These are phyloP conservation scores for Closterium sp. DNA, from an alignment of 139 green algal genomes.

Conservation along the genomic window DNA sequence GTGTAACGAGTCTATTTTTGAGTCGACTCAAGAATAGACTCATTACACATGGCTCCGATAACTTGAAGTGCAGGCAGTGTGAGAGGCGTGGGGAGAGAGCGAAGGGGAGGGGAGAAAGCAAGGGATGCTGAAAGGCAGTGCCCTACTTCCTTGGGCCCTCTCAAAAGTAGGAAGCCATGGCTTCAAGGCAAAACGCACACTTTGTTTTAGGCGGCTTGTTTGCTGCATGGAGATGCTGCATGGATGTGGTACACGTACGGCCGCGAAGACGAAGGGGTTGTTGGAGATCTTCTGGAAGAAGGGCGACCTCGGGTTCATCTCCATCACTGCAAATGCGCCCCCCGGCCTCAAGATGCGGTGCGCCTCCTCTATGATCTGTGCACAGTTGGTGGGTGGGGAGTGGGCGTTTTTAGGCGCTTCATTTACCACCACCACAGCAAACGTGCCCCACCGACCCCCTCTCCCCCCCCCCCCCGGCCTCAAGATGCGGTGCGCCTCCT, in stretches of 20 bases:
- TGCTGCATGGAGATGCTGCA: too few relatives aligned
- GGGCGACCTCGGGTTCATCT: conserved; percentile 39
- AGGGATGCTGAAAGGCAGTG: not conserved
- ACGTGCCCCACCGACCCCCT: not conserved
- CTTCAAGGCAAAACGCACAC: too few relatives aligned
- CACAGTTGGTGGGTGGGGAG: not conserved
- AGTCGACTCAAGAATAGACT: too few relatives aligned
- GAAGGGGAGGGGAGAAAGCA: not conserved
- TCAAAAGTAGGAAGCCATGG: too few relatives aligned
- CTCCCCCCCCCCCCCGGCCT: not conserved
- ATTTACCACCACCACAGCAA: too few relatives aligned
- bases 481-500: not conserved
- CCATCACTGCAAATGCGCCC: conserved; percentile 44
- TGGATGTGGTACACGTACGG: conserved; percentile 11
- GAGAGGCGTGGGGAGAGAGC: too few relatives aligned
- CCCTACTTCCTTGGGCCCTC: too few relatives aligned
- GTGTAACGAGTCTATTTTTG: too few relatives aligned
- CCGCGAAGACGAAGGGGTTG: conserved; percentile 43
- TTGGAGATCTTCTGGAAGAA: conserved; percentile 39
- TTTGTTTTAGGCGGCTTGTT: too few relatives aligned
- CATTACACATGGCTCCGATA: too few relatives aligned
- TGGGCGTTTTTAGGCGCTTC: not conserved
- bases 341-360: conserved; percentile 43
- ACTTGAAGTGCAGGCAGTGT: too few relatives aligned
- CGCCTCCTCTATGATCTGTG: conserved; percentile 41